phyloP scores from a whole-genome alignment of 2,329 filamentous ascomycete genomes.

The Fusarium ambrosium region DNA sequence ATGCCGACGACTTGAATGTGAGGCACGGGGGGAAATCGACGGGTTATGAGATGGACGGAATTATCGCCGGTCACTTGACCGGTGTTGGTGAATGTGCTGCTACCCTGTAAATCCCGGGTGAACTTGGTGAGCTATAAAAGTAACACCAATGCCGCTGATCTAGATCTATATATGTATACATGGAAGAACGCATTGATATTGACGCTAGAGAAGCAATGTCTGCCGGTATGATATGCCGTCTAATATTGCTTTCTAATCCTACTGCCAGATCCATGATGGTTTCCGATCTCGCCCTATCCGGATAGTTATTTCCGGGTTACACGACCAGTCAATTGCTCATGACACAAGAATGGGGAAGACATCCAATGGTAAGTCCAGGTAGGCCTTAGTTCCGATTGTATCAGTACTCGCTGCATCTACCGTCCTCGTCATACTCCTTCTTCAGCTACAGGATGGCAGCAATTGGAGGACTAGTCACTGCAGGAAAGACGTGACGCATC shows the following conservation, averaged over 20 bases:
- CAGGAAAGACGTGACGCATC: neutral
- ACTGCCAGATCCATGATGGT: neutral
- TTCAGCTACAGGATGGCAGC: neutral
- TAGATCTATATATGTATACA: neutral
- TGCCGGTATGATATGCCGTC: neutral
- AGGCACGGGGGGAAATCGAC: neutral
- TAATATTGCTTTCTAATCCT: neutral
- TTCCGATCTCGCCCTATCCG: neutral
- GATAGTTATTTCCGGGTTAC: neutral
- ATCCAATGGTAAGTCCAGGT: too few species aligned
- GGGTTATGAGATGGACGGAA: neutral
- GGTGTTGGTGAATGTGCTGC: neutral
- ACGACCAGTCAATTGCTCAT: neutral
- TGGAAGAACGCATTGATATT: neutral
- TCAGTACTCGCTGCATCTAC: neutral
- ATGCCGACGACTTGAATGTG: neutral
- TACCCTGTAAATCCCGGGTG: conserved; percentile 3
- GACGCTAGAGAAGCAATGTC: neutral
- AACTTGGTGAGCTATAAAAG: neutral
- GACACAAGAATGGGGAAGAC: neutral
- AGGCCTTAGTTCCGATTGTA: neutral
- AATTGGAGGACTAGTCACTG: neutral
- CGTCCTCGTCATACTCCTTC: neutral
- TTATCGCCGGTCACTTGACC: conserved; percentile 4
- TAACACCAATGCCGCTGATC: neutral